Evolutionary conservation across 805 yeast genomes (phyloP).

Genomic region (Kazachstania africana): DNA sequence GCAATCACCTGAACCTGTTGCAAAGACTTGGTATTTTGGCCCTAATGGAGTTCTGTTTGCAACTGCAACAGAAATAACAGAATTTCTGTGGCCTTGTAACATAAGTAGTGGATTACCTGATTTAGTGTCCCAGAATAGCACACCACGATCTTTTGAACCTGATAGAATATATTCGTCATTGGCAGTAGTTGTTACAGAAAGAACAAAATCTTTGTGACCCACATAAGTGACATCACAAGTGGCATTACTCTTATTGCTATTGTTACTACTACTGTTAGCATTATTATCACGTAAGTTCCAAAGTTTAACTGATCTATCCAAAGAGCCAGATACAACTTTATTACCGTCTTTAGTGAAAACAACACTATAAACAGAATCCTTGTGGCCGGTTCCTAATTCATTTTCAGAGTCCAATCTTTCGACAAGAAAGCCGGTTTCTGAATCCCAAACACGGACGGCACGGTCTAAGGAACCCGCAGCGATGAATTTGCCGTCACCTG

Average conservation of each 20-base stretch:
- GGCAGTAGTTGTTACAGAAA: constrained; percentile 89
- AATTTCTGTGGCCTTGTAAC: constrained; percentile 95
- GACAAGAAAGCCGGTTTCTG: constrained; percentile 81
- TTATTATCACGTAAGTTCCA: constrained; percentile 66
- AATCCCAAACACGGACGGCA: constrained; percentile 95
- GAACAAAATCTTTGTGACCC: constrained; percentile 93
- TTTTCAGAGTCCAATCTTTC: constrained; percentile 86
- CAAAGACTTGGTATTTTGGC: constrained; percentile 62
- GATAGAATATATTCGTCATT: constrained; percentile 83
- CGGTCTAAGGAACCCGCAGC: constrained; percentile 98
- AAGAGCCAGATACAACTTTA: constrained; percentile 87
- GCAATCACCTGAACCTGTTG: constrained; percentile 96
- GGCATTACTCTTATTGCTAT: constrained; percentile 31
- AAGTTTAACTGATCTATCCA: constrained; percentile 89
- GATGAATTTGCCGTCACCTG: constrained; percentile 85
- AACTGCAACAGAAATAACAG: constrained; percentile 90
- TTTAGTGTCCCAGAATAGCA: constrained; percentile 89
- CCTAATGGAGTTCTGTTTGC: constrained; percentile 63
- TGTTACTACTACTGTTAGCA: neutral
- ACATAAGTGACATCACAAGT: constrained; percentile 82
- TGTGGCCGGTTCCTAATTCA: constrained; percentile 85
- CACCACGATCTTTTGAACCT: constrained; percentile 96
- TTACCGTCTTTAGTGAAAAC: constrained; percentile 87
- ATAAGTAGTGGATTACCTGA: constrained; percentile 87
- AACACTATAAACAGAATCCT: constrained; percentile 90